Evolutionary conservation across 192 early-diverging fungal species (phyloP).

Genomic region (Coemansia guatemalensis): DNA sequence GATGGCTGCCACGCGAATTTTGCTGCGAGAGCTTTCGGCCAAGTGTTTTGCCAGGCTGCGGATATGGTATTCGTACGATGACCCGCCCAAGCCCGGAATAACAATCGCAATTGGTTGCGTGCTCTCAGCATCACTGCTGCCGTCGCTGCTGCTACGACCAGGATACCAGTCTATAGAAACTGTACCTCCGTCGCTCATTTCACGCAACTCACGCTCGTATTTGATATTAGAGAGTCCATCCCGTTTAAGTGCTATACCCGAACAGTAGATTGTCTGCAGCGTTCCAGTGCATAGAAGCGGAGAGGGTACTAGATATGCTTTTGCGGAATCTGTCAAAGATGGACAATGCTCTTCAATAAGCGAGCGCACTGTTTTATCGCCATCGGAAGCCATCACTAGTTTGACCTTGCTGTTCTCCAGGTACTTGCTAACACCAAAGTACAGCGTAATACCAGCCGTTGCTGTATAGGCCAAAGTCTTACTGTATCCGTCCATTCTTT

Average conservation of each 20-base stretch:
- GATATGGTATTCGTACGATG: constrained; percentile 87
- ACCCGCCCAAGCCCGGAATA: constrained; percentile 86
- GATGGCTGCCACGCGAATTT: constrained; percentile 66
- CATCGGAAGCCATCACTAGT: neutral
- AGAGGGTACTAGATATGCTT: constrained; percentile 64
- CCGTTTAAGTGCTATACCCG: constrained; percentile 33
- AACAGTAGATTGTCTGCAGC: constrained; percentile 64
- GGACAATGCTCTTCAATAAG: constrained; percentile 50
- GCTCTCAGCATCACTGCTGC: constrained; percentile 34
- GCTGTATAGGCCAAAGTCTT: too few relatives aligned
- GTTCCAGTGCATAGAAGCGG: constrained; percentile 73
- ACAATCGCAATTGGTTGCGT: constrained; percentile 67
- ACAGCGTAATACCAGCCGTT: constrained; percentile 4
- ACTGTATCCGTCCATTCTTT: too few relatives aligned
- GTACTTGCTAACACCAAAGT: constrained; percentile 5
- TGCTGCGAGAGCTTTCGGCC: constrained; percentile 40
- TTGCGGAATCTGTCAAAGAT: constrained; percentile 42
- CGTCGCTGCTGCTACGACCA: constrained; percentile 20
- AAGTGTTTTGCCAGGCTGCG: constrained; percentile 64
- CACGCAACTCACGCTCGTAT: constrained; percentile 50
- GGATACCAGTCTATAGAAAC: constrained; percentile 87
- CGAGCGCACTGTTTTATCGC: constrained; percentile 1
- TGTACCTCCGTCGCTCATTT: constrained; percentile 77
- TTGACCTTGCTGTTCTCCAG: constrained; percentile 6
- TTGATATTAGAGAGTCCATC: constrained; percentile 14